Percentiles rank a stretch among this genome's conserved stretches.
phyloP scores from a whole-genome alignment of 257 asterid species.

The Pogostemon cablin region DNA sequence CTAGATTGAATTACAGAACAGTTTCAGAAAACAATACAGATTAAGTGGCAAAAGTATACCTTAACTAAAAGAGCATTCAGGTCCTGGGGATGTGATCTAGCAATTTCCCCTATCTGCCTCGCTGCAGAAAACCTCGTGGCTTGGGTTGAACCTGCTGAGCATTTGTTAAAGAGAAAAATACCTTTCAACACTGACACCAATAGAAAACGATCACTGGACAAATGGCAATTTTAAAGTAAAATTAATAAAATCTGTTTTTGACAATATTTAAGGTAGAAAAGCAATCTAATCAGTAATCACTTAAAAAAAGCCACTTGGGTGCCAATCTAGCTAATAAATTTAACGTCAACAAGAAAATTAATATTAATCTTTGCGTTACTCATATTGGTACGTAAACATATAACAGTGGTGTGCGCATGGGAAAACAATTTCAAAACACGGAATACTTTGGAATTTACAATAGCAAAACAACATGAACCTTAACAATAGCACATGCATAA shows the following conservation, averaged over 20 bases:
- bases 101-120: conserved; percentile 96
- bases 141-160: conserved; percentile 94
- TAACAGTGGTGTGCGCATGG: background rate
- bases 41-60: conserved; percentile 45
- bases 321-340: background rate
- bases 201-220: background rate
- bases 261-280: background rate
- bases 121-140: conserved; percentile 98
- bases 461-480: background rate
- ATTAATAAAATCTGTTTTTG: background rate
- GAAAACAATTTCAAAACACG: background rate
- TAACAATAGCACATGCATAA: background rate
- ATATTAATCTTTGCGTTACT: background rate
- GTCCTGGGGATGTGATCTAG: conserved; percentile 97
- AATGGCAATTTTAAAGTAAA: background rate
- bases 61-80: conserved; percentile 81
- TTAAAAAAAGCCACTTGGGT: background rate
- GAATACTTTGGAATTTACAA: background rate
- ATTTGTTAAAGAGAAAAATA: conserved; percentile 56
- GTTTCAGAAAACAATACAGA: background rate
- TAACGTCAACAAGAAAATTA: conserved; percentile 1
- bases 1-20: background rate
- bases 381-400: background rate
- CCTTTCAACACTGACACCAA: conserved; percentile 19
- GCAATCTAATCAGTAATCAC: background rate